A percentile compares a stretch with the other conserved stretches of the same genome.
phyloP scores from a whole-genome alignment of 805 yeast genomes.

The Wickerhamiella hasegawae region DNA sequence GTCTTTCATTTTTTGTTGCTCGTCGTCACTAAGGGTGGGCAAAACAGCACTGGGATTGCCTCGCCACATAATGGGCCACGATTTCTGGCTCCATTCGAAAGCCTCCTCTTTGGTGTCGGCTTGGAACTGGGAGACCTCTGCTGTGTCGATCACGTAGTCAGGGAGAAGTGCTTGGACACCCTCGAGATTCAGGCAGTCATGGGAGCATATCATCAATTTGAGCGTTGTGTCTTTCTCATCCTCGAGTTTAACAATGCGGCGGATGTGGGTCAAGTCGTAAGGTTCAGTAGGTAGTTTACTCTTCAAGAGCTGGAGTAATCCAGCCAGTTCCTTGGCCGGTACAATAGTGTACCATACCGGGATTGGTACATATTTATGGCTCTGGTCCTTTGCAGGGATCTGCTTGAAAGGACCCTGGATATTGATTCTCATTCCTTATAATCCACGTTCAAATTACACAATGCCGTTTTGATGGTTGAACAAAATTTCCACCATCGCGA shows the following conservation, averaged over 20 bases:
- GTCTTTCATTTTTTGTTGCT: slow-evolving; percentile 28
- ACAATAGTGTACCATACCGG: slow-evolving; percentile 10
- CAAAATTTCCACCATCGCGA: no score
- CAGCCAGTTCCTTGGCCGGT: slow-evolving; percentile 8
- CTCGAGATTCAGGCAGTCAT: neutral
- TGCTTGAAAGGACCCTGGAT: slow-evolving; percentile 6
- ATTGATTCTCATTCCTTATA: slow-evolving; percentile 1
- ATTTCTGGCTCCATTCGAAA: slow-evolving; percentile 42
- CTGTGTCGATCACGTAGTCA: slow-evolving; percentile 4
- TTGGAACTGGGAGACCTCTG: slow-evolving; percentile 39
- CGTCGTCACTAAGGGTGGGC: slow-evolving; percentile 33
- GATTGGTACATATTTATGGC: neutral
- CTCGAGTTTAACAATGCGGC: slow-evolving; percentile 20
- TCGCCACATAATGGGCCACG: slow-evolving; percentile 90
- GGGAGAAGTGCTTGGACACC: slow-evolving; percentile 3
- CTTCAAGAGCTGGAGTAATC: slow-evolving; percentile 13
- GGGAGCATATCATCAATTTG: slow-evolving; percentile 8
- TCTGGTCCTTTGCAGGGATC: slow-evolving; percentile 1
- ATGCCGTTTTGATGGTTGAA: no score
- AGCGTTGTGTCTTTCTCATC: neutral
- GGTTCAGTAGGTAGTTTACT: slow-evolving; percentile 20
- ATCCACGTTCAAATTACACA: no score
- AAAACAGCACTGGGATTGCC: slow-evolving; percentile 50
- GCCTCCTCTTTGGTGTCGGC: slow-evolving; percentile 61
- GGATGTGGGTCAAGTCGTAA: slow-evolving; percentile 20